Percentiles rank a stretch among this genome's conserved stretches.
phyloP scores from a whole-genome alignment of 2,329 filamentous ascomycete genomes.

The Neurospora sp. region DNA sequence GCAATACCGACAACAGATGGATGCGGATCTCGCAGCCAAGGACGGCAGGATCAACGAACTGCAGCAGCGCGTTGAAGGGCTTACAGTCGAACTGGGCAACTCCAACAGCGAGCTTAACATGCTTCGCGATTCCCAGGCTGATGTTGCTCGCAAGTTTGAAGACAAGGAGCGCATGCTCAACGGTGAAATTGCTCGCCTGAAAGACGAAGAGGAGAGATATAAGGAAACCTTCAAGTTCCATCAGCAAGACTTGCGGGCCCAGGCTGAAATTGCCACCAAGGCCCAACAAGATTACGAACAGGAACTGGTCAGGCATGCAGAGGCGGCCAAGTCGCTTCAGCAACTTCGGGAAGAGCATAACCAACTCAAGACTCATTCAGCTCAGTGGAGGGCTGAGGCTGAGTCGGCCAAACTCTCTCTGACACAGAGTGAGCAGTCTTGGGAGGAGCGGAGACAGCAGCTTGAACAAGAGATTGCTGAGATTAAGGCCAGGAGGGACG shows the following conservation, averaged over 20 bases:
- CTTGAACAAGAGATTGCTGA: conserved; percentile 80
- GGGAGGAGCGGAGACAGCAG: conserved; percentile 69
- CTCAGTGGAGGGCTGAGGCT: conserved; percentile 66
- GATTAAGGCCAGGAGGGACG: conserved; percentile 67
- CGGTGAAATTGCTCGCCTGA: conserved; percentile 68
- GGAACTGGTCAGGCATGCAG: conserved; percentile 88
- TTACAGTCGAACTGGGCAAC: conserved; percentile 68
- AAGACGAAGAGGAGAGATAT: conserved; percentile 74
- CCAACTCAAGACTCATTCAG: conserved; percentile 67
- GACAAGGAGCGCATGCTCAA: conserved; percentile 76
- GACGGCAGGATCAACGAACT: conserved; percentile 71
- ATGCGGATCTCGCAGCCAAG: conserved; percentile 64
- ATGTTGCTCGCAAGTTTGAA: conserved; percentile 58
- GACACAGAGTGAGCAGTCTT: conserved; percentile 73
- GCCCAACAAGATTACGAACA: conserved; percentile 93
- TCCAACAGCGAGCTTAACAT: conserved; percentile 75
- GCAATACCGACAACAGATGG: conserved; percentile 79
- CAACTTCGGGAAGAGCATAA: conserved; percentile 71
- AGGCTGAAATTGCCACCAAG: conserved; percentile 85
- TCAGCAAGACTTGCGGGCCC: conserved; percentile 82
- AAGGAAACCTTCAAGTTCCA: conserved; percentile 72
- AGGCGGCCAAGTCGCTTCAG: conserved; percentile 81
- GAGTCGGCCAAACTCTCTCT: conserved; percentile 77
- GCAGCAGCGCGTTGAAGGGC: conserved; percentile 71
- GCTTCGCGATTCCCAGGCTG: conserved; percentile 70